Conservation (phyloP, 2,329 filamentous ascomycete genomes). For the Fusarium sarcochroum region DNA sequence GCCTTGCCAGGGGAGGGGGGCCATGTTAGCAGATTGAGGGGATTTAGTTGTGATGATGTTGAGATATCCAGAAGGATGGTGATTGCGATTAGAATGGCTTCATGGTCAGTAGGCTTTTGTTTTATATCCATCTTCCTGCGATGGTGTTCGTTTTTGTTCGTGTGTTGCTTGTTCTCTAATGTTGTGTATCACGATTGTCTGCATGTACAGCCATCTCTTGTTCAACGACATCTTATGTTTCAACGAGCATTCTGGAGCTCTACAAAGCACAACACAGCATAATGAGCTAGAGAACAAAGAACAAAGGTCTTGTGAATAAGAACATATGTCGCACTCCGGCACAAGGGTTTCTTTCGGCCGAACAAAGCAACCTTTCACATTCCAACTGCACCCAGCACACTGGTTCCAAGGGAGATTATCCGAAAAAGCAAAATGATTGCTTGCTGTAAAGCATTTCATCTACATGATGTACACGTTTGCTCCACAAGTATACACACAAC, state of each 20-base stretch:
- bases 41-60: background rate
- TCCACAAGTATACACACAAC: background rate
- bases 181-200: background rate
- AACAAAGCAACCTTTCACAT: background rate
- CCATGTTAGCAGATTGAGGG: background rate
- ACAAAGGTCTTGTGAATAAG: background rate
- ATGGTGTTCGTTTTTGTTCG: conserved; percentile 1
- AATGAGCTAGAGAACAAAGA: background rate
- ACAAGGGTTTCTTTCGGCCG: background rate
- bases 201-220: background rate
- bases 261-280: background rate
- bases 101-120: rapidly evolving
- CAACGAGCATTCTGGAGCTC: background rate
- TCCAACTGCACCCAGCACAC: background rate
- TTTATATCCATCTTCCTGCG: background rate
- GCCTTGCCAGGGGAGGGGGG: background rate
- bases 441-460: background rate
- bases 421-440: background rate
- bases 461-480: background rate
- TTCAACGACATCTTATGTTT: background rate
- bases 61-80: background rate
- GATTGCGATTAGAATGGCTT: background rate
- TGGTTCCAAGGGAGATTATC: background rate
- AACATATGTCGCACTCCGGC: background rate
- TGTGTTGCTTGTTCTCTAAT: background rate